These are phyloP conservation scores for Loxodes magnus DNA, from an alignment of 73 alveolate species.

Conservation along the genomic window DNA sequence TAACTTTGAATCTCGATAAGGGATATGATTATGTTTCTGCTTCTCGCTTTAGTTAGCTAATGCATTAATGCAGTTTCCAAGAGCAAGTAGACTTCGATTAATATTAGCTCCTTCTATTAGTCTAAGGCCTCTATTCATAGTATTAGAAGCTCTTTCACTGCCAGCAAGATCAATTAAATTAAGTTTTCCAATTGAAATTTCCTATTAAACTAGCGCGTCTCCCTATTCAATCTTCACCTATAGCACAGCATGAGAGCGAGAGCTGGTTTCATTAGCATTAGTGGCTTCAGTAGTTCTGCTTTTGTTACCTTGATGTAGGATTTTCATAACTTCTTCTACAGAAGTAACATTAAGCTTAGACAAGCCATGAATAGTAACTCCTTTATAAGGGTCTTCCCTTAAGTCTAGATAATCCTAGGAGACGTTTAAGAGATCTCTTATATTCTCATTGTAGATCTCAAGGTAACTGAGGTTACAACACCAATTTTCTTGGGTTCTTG, in stretches of 20 bases:
- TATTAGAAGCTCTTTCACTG: conserved; percentile 94
- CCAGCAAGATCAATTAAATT: conserved; percentile 98
- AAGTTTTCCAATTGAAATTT: conserved; percentile 75
- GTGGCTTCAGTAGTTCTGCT: conserved; percentile 98
- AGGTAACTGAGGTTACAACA: conserved; percentile 50
- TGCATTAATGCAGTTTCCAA: conserved; percentile 98
- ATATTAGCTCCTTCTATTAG: conserved; percentile 96
- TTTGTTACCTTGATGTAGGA: conserved; percentile 84
- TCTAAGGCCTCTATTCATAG: conserved; percentile 95
- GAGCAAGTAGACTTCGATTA: conserved; percentile 81
- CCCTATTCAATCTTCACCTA: conserved; percentile 78
- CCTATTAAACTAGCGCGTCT: conserved; percentile 60
- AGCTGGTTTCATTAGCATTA: conserved; percentile 92
- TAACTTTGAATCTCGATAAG: conserved; percentile 97
- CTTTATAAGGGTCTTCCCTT: conserved; percentile 89
- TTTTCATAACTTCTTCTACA: conserved; percentile 57
- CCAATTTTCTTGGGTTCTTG: conserved; percentile 11
- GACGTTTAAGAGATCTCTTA: conserved; percentile 57
- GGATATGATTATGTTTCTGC: conserved; percentile 72
- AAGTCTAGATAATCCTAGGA: conserved; percentile 72
- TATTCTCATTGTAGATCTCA: conserved; percentile 78
- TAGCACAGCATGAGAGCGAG: conserved; percentile 89
- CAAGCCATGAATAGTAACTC: conserved; percentile 77
- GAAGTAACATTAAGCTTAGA: conserved; percentile 73
- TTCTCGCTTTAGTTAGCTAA: conserved; percentile 80